These are phyloP conservation scores for Podospora appendiculata DNA, from an alignment of 495 filamentous ascomycete species.

Conservation along the genomic window DNA sequence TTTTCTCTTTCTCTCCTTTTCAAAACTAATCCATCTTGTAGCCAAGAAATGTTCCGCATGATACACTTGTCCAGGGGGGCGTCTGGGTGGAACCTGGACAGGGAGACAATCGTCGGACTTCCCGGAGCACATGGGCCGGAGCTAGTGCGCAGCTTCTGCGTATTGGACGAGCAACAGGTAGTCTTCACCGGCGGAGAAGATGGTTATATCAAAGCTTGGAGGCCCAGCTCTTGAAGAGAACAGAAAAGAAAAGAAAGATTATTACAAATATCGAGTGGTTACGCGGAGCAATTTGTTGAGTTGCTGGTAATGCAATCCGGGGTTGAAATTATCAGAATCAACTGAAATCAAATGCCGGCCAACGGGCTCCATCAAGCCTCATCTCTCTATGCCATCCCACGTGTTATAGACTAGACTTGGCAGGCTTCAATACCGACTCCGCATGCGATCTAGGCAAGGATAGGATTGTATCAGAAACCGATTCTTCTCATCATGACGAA, in stretches of 20 bases:
- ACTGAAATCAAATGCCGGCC: too few species aligned
- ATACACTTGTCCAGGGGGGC: slow-evolving; percentile 51
- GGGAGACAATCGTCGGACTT: slow-evolving; percentile 54
- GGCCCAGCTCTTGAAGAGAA: slow-evolving; percentile 10
- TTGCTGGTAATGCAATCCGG: too few species aligned
- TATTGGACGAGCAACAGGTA: slow-evolving; percentile 61
- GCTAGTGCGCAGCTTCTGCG: slow-evolving; percentile 69
- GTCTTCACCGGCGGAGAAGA: slow-evolving; percentile 78
- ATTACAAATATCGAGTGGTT: too few species aligned
- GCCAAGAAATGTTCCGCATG: slow-evolving; percentile 58
- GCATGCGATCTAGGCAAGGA: slow-evolving; percentile 11
- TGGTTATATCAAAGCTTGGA: slow-evolving; percentile 63
- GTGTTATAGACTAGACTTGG: slow-evolving; percentile 17
- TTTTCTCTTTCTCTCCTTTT: not conserved
- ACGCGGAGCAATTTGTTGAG: too few species aligned
- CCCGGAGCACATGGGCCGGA: slow-evolving; percentile 77
- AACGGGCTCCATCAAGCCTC: too few species aligned
- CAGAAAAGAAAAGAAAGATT: too few species aligned
- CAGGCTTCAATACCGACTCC: not conserved
- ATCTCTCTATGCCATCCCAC: too few species aligned
- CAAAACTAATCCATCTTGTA: slow-evolving; percentile 14
- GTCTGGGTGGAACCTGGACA: slow-evolving; percentile 53
- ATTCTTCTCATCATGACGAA: not conserved
- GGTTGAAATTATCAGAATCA: too few species aligned
- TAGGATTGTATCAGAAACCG: slow-evolving; percentile 12